Conservation (phyloP, 352 stramenopile genomes). For the Phytopythium boreale region DNA sequence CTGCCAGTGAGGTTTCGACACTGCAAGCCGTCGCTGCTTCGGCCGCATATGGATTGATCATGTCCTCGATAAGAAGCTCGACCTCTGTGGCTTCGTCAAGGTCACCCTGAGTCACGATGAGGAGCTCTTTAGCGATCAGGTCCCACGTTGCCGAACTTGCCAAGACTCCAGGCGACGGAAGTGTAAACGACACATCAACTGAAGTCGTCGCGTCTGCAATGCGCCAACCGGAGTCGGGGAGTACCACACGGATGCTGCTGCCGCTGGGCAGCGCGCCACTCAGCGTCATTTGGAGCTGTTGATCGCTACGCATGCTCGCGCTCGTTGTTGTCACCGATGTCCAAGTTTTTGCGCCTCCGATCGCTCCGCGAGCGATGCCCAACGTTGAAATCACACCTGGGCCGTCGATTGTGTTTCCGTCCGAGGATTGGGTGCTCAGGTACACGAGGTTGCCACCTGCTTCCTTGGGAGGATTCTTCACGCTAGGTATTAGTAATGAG, state of each 20-base stretch:
- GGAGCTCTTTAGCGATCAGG: slow-evolving; percentile 17
- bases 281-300: slow-evolving; percentile 35
- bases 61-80: slow-evolving; percentile 37
- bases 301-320: slow-evolving; percentile 55
- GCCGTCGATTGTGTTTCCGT: slow-evolving; percentile 47
- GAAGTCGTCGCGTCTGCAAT: slow-evolving; percentile 6
- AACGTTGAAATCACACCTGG: slow-evolving; percentile 40
- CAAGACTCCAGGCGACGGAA: slow-evolving; percentile 27
- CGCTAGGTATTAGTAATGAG: slow-evolving; percentile 23
- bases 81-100: slow-evolving; percentile 31
- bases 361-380: slow-evolving; percentile 29
- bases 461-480: slow-evolving; percentile 57
- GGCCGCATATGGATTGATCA: slow-evolving; percentile 53
- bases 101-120: slow-evolving; percentile 35
- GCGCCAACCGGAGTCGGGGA: slow-evolving; percentile 45
- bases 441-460: slow-evolving; percentile 36
- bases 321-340: slow-evolving; percentile 32
- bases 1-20: slow-evolving; percentile 36
- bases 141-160: slow-evolving; percentile 33
- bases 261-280: slow-evolving; percentile 49
- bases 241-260: slow-evolving; percentile 32
- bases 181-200: slow-evolving; percentile 26
- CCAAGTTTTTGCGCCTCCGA: slow-evolving; percentile 35
- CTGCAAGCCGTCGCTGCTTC: slow-evolving; percentile 12
- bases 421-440: slow-evolving; percentile 28